Conservation (phyloP, 2,329 filamentous ascomycete species). For the Triangularia verruculosa region DNA sequence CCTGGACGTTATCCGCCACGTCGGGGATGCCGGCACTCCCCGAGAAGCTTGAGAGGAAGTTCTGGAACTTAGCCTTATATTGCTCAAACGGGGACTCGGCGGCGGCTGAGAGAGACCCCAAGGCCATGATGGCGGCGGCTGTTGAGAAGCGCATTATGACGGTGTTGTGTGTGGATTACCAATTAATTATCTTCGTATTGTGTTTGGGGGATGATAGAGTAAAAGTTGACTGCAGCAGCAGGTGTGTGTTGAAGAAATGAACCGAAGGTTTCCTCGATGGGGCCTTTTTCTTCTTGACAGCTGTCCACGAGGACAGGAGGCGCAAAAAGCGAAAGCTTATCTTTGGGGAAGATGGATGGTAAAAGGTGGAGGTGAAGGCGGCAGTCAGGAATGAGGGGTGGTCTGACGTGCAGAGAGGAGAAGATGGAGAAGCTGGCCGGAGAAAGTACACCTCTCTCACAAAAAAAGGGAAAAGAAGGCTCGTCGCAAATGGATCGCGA, state of each 20-base stretch:
- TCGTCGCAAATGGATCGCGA: constrained; percentile 16
- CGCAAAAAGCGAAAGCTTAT: neutral
- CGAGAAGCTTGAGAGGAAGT: constrained; percentile 59
- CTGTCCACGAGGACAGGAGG: neutral
- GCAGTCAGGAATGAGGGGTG: constrained; percentile 23
- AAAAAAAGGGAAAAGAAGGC: constrained; percentile 13
- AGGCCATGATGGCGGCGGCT: constrained; percentile 47
- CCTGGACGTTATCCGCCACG: constrained; percentile 32
- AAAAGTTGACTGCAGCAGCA: neutral
- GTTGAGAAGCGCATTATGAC: constrained; percentile 56
- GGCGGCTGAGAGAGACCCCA: constrained; percentile 54
- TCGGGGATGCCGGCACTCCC: constrained; percentile 51
- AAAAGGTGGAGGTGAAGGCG: constrained; percentile 1
- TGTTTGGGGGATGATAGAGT: neutral
- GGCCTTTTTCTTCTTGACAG: neutral
- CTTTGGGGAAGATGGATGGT: neutral
- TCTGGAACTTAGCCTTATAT: constrained; percentile 62
- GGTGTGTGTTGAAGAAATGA: neutral
- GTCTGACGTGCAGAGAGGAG: constrained; percentile 12
- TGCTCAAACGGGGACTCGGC: constrained; percentile 52
- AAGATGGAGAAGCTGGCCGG: neutral
- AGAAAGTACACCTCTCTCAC: neutral
- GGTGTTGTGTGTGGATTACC: neutral
- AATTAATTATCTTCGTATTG: constrained; percentile 2
- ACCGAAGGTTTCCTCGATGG: neutral